These are phyloP conservation scores for Sphenostylis stenocarpa DNA, from an alignment of 306 rosid genomes.

Conservation along the genomic window DNA sequence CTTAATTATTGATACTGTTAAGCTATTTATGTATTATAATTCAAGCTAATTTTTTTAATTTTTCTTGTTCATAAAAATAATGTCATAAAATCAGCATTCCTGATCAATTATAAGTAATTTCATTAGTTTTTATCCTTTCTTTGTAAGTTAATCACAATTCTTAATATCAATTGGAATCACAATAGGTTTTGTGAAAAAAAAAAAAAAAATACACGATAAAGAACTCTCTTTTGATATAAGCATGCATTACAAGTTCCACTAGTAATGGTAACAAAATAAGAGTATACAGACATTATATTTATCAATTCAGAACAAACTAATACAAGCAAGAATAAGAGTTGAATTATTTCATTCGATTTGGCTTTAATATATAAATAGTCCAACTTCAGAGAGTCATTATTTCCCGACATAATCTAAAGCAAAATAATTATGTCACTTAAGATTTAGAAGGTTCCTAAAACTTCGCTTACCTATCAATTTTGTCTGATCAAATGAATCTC, in stretches of 20 bases:
- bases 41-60: neutral
- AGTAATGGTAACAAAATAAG: neutral
- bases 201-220: neutral
- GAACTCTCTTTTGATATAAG: neutral
- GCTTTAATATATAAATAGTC: conserved; percentile 20
- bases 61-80: neutral
- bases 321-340: conserved; percentile 18
- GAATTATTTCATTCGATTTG: conserved; percentile 17
- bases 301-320: conserved; percentile 1
- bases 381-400: conserved; percentile 29
- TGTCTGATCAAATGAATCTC: conserved; percentile 84
- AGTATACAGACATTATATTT: neutral
- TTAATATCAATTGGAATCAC: conserved; percentile 4
- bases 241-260: neutral
- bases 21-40: neutral
- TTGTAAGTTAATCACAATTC: neutral
- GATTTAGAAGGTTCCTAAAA: conserved; percentile 18
- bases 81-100: neutral
- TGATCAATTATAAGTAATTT: neutral
- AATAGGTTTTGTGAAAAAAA: neutral
- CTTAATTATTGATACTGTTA: neutral
- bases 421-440: conserved; percentile 10
- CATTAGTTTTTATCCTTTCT: neutral
- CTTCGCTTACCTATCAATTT: conserved; percentile 75
- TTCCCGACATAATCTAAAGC: conserved; percentile 1